A percentile compares a stretch with the other conserved stretches of the same genome.
Conservation (phyloP, 768 basidiomycete species). For the Lanmaoa pseudosensibilis region DNA sequence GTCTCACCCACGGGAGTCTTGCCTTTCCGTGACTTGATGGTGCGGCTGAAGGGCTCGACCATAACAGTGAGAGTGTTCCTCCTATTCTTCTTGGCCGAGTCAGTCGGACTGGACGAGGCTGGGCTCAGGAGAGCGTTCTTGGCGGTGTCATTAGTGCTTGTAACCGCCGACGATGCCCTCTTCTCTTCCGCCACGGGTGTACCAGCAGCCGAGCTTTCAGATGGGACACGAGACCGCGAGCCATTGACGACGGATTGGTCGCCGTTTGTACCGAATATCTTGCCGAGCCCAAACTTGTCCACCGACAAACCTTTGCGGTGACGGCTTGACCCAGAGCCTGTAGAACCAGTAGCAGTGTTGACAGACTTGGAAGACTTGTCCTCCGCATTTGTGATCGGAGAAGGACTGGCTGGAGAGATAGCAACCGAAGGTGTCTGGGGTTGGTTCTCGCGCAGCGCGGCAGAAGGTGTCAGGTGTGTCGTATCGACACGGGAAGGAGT, state of each 20-base stretch:
- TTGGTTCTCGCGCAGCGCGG: constrained; percentile 29
- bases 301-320: constrained; percentile 71
- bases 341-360: constrained; percentile 31
- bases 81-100: constrained; percentile 55
- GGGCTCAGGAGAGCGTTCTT: constrained; percentile 40
- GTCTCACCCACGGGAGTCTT: constrained; percentile 34
- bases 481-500: constrained; percentile 22
- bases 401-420: constrained; percentile 46
- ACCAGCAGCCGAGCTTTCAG: constrained; percentile 37
- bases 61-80: constrained; percentile 86
- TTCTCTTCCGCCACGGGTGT: constrained; percentile 22
- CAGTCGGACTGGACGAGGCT: constrained; percentile 26
- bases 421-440: constrained; percentile 33
- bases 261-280: constrained; percentile 58
- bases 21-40: constrained; percentile 37
- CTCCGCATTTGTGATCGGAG: constrained; percentile 30
- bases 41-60: constrained; percentile 72
- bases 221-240: constrained; percentile 42
- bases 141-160: constrained; percentile 19
- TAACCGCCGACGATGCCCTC: constrained; percentile 5
- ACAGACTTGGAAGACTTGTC: constrained; percentile 32
- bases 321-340: constrained; percentile 46
- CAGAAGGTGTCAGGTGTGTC: constrained; percentile 21
- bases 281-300: constrained; percentile 77
- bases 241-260: constrained; percentile 36